phyloP scores from a whole-genome alignment of 2,329 filamentous ascomycete species.

The Mycocentrospora acerina region DNA sequence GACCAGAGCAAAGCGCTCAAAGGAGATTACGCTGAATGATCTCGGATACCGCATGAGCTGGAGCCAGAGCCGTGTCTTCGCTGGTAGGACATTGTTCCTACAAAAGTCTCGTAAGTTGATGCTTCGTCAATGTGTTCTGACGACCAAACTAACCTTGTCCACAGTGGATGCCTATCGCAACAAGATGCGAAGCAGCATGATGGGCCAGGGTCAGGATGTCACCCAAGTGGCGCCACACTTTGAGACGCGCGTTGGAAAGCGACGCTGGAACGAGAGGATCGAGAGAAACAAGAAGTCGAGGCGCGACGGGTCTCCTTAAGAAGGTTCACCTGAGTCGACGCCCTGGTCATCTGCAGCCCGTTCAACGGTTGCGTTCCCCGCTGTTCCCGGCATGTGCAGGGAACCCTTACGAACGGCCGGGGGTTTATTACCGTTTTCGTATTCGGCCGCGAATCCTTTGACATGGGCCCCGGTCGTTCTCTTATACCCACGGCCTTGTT shows the following conservation, averaged over 20 bases:
- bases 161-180: conserved; percentile 91
- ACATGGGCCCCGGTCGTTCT: conserved; percentile 16
- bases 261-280: conserved; percentile 55
- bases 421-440: conserved; percentile 29
- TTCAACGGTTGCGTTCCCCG: conserved; percentile 30
- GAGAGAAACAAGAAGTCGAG: conserved; percentile 45
- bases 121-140: too few relatives aligned
- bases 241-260: conserved; percentile 84
- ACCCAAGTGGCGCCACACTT: conserved; percentile 77
- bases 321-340: conserved; percentile 25
- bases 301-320: conserved; percentile 43
- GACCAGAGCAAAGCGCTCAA: conserved; percentile 67
- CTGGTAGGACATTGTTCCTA: conserved; percentile 80
- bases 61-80: conserved; percentile 91
- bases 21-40: conserved; percentile 90
- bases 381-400: conserved; percentile 37
- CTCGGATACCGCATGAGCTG: conserved; percentile 94
- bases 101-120: conserved; percentile 82
- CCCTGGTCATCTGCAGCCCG: conserved; percentile 19
- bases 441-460: conserved; percentile 24
- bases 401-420: conserved; percentile 36
- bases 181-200: conserved; percentile 82
- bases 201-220: conserved; percentile 75
- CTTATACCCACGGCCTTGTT: conserved; percentile 18
- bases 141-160: conserved; percentile 24